These are phyloP conservation scores for Acanthamoeba sp. DNA, from an alignment of 208 protist species.

Conservation along the genomic window DNA sequence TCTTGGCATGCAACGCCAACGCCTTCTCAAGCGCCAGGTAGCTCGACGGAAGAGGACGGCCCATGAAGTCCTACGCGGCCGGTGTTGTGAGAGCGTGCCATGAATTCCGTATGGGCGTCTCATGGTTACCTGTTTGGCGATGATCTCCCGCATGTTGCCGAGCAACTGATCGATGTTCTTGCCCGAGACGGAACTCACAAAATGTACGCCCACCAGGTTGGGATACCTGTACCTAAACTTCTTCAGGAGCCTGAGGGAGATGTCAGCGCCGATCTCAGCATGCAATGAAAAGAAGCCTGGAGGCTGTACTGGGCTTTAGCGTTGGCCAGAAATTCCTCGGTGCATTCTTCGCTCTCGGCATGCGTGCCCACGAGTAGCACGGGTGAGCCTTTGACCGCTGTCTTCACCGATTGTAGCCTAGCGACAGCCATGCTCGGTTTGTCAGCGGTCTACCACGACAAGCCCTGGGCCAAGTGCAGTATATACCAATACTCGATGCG, in stretches of 20 bases:
- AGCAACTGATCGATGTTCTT: conserved; percentile 11
- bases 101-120: too few relatives aligned
- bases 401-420: conserved; percentile 53
- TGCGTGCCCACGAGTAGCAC: conserved; percentile 28
- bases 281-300: too few relatives aligned
- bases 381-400: neutral
- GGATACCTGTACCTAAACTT: neutral
- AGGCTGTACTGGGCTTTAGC: neutral
- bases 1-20: neutral
- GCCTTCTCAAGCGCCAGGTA: conserved; percentile 16
- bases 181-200: conserved; percentile 5
- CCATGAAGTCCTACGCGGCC: conserved; percentile 27
- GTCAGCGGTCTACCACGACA: too few relatives aligned
- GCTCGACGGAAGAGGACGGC: conserved; percentile 5
- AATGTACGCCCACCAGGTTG: neutral
- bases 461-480: too few relatives aligned
- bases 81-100: too few relatives aligned
- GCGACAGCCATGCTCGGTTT: too few relatives aligned
- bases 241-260: neutral
- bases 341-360: neutral
- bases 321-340: neutral
- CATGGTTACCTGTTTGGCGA: too few relatives aligned
- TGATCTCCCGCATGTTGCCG: too few relatives aligned
- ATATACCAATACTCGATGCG: conserved; percentile 56
- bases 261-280: too few relatives aligned